These are phyloP conservation scores for Sodiomyces alkalinus DNA, from an alignment of 2,329 filamentous ascomycete genomes.

Conservation along the genomic window DNA sequence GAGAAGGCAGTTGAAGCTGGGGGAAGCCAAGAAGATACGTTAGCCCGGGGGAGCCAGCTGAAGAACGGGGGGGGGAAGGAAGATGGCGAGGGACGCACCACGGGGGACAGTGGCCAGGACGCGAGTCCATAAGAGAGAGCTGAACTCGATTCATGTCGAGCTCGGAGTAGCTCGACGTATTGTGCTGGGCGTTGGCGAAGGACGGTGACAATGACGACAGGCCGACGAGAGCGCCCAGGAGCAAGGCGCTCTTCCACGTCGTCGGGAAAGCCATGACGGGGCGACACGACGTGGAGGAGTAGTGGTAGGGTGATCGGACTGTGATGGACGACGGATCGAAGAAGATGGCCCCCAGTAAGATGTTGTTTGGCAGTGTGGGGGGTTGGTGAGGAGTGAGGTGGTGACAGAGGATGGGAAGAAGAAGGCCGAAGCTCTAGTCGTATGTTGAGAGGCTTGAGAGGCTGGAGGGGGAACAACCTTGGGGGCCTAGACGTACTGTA, in stretches of 20 bases:
- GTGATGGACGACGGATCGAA: too few relatives aligned
- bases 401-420: too few relatives aligned
- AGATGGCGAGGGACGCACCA: slow-evolving; percentile 34
- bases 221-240: slow-evolving; percentile 22
- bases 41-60: slow-evolving; percentile 5
- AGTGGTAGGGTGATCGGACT: too few relatives aligned
- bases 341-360: too few relatives aligned
- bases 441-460: too few relatives aligned
- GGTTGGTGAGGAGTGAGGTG: too few relatives aligned
- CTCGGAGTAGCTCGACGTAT: slow-evolving; percentile 48
- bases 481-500: too few relatives aligned
- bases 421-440: too few relatives aligned
- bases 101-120: slow-evolving; percentile 64
- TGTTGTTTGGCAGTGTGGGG: too few relatives aligned
- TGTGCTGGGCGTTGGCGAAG: slow-evolving; percentile 27
- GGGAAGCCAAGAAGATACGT: slow-evolving; percentile 13
- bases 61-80: slow-evolving; percentile 11
- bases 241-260: slow-evolving; percentile 19
- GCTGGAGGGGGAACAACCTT: too few relatives aligned
- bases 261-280: too few relatives aligned
- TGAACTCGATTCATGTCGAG: slow-evolving; percentile 47
- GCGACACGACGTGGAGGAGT: too few relatives aligned
- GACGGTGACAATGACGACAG: slow-evolving; percentile 20
- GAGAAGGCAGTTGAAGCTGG: slow-evolving; percentile 92
- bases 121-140: slow-evolving; percentile 55